Base-by-base conservation (phyloP, 305 asterid species). In the Fraxinus paxiana region DNA sequence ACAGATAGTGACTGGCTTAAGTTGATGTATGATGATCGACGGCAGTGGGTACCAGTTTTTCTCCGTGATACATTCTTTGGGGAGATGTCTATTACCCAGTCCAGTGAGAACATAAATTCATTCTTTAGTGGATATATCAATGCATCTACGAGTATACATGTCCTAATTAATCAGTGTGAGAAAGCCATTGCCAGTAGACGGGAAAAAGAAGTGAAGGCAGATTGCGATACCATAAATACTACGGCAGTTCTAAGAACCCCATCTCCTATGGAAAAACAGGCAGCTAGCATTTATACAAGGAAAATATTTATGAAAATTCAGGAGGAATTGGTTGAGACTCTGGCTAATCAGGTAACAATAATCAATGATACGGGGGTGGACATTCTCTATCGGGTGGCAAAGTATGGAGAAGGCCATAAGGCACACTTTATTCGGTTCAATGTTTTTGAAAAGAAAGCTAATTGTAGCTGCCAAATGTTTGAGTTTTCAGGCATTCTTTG, bases 201-300 rank as follows among this genome's bases (percentile, higher is more conserved):
- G 37, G 96, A 91, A 85, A 91, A 90, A 83, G 96, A 91, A 85
- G 91, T 91, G 61, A 91, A 87, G 85, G 93, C 91, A 18, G 95
- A 91, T 77, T 88, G 84, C 31, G 92, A 90, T 28, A 89, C 93
- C 10, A 88, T 91, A 87, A 89, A 89, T 69, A 80, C 90, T 30
- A 51, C 88, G 15, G 87, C 93, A 10, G 82, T 82, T 82, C 84
- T 91, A 79, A 91, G 82, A 70, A 91, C 95, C 63, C 95, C 95
- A 41, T 91, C 95, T 75, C 95, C 95, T 6, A 91, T 90, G 92
- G 93, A 91, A 90, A 91, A 90, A 85, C 93, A 90, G 77, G 95
- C 88, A 48, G 89, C 93, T 18, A 90, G 85, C 17, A 82, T 82
- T 56, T 91, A 91, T 87, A 90, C 93, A 4, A 85, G 87, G 77